These are phyloP conservation scores for Rhodotorula sp. DNA, from an alignment of 1,284 basidiomycete genomes.

Conservation along the genomic window DNA sequence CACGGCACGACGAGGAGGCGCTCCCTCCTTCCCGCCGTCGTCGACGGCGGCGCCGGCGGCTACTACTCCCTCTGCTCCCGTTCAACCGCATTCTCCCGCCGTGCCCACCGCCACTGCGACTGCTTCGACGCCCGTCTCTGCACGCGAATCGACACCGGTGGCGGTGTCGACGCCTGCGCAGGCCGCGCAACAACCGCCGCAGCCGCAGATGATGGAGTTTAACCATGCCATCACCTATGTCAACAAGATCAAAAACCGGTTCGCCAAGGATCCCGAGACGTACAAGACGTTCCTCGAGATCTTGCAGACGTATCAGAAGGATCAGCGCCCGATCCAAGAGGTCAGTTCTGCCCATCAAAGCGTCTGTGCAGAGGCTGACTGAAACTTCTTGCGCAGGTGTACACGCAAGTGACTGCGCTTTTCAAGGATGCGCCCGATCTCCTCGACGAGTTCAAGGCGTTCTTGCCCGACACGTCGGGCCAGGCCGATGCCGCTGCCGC, in stretches of 20 bases:
- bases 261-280: conserved; percentile 81
- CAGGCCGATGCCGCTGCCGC: background rate
- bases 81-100: too few relatives aligned
- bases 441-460: conserved; percentile 92
- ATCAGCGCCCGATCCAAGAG: conserved; percentile 81
- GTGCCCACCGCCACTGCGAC: too few relatives aligned
- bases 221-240: conserved; percentile 97
- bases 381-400: conserved; percentile 64
- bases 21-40: too few relatives aligned
- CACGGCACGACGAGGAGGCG: too few relatives aligned
- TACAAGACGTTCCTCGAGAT: conserved; percentile 99
- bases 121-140: background rate
- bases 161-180: background rate
- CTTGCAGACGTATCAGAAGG: conserved; percentile 94
- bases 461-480: conserved; percentile 67
- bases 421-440: conserved; percentile 93
- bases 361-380: background rate
- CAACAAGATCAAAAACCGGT: conserved; percentile 97
- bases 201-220: conserved; percentile 64
- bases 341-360: conserved; percentile 55
- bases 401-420: conserved; percentile 83
- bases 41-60: too few relatives aligned
- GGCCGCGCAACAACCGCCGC: background rate
- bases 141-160: background rate
- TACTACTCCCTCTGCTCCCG: too few relatives aligned